Base-by-base conservation (phyloP, 2,329 filamentous ascomycete genomes). In the Paraphaeosphaeria minitans region DNA sequence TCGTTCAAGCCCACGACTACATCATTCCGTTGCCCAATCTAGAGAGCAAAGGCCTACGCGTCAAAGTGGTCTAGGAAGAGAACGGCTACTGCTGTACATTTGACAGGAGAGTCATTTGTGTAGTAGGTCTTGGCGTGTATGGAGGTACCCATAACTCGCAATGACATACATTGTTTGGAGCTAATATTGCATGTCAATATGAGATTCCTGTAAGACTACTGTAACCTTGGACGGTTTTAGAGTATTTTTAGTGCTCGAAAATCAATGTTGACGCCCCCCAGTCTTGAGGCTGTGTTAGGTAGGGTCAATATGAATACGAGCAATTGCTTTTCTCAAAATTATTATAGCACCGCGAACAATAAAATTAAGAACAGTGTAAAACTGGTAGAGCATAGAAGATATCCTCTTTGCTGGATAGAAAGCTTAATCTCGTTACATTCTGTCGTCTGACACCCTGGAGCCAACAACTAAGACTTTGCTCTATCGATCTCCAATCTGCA, bases 11-110 rank as follows among this genome's bases (percentile, higher is more conserved):
- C 27, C 63, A 70, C 39, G 72, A 76, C 61, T 68, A 62, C 22
- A 70, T 75, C 39, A 63, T 67, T 16, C 68, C 73, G 4, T 56
- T 65, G n/a, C 60, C 66, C 3, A 61, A 48, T 33, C 27, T 62
- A 22, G 60, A 66, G 13, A 61, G 62, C 3, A 71, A 71, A 53
- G 72, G 67, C 3, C 22, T 57, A 19, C 46, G 54, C n/a, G 37
- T 55, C 21, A 48, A 55, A 41, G 53, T 55, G 1, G 27, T 53
- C 8, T 53, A 27, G 45, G n/a, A 21, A 9, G 24, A 7, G 27
- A 31, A 31, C 13, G 6, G 7, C 19, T 37, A 12, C 13, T 29
- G 27, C 7, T 7, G 5, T 39, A 39, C 37, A n/a, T 13, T 6
- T 8, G 7, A n/a, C 6, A 16, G 3, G 3, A 16, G 27, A n/a